These are phyloP conservation scores for Aspergillus hiratsukae DNA, from an alignment of 2,329 filamentous ascomycete genomes.

Conservation along the genomic window DNA sequence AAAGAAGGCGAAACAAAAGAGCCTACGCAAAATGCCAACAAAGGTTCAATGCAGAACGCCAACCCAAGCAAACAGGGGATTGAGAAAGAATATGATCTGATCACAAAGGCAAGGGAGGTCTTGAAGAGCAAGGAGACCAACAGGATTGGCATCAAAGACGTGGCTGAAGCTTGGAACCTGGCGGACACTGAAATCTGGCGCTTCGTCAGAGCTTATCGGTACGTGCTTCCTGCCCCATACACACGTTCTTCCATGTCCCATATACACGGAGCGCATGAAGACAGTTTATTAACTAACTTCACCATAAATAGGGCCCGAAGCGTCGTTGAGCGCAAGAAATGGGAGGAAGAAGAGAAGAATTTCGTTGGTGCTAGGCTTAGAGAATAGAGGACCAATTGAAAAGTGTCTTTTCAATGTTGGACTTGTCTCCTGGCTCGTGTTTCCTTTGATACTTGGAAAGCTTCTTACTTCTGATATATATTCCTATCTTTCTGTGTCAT, in stretches of 20 bases:
- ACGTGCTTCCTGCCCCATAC: no score
- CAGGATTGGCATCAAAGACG: conserved; percentile 38
- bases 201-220: conserved; percentile 56
- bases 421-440: background rate
- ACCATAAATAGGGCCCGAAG: conserved; percentile 45
- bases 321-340: conserved; percentile 53
- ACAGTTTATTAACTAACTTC: background rate
- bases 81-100: conserved; percentile 43
- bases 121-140: conserved; percentile 37
- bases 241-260: conserved; percentile 11
- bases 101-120: conserved; percentile 48
- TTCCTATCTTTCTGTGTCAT: background rate
- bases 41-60: conserved; percentile 32
- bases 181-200: conserved; percentile 62
- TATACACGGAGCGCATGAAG: no score
- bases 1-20: conserved; percentile 30
- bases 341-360: conserved; percentile 57
- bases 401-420: background rate
- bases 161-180: conserved; percentile 53
- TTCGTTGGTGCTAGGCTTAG: conserved; percentile 47
- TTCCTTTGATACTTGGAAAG: background rate
- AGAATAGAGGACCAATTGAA: conserved; percentile 7
- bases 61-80: conserved; percentile 37
- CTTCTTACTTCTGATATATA: background rate
- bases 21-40: conserved; percentile 33